Evolutionary conservation across 129 eudicot genomes (phyloP), one percentile per base, ranked within the genome.

Genomic region (Lonicera japonica): DNA sequence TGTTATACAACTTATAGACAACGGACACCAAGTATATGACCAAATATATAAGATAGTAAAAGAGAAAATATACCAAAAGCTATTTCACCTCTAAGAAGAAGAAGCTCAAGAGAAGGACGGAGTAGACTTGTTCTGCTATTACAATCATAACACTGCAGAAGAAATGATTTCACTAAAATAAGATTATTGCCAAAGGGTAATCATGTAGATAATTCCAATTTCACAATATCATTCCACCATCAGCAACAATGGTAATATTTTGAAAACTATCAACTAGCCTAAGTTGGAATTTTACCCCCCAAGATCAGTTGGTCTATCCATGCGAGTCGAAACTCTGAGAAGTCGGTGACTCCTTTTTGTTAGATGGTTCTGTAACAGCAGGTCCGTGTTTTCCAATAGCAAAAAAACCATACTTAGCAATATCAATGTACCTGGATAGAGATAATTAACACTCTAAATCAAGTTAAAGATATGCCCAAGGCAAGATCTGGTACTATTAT

Each of bases 61-160:
- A 73, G 62, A 61, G 56, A 45, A 10, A 36, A 43, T 51, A 23
- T 21, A 64, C 12, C 20, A 39, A 56, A 17, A 25, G 21, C 22
- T 59, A 48, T 58, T 14, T 69, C 64, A 94, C 99, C 99, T 94
- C 96, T 38, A 94, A 39, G 72, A 94, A 88, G 82, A 94, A 94
- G 76, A 88, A 75, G 75, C 64, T 85, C 77, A 94, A 56, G 19
- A 94, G 71, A 68, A 94, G 86, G 61, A 88, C 29, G 53, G 99
- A 94, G 64, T 88, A 94, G 36, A 78, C 78, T 66, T 85, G 95
- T 78, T 94, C 99, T 16, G 95, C 95, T 76, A 94, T 81, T 61
- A 91, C 91, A 72, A 94, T 88, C 99, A 94, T 85, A 56, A 79
- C 81, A 68, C 99, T 94, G 85, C 45, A 75, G 36, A 29, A 29